phyloP scores from a whole-genome alignment of 2,329 filamentous ascomycete genomes.

The Didymella sp. region DNA sequence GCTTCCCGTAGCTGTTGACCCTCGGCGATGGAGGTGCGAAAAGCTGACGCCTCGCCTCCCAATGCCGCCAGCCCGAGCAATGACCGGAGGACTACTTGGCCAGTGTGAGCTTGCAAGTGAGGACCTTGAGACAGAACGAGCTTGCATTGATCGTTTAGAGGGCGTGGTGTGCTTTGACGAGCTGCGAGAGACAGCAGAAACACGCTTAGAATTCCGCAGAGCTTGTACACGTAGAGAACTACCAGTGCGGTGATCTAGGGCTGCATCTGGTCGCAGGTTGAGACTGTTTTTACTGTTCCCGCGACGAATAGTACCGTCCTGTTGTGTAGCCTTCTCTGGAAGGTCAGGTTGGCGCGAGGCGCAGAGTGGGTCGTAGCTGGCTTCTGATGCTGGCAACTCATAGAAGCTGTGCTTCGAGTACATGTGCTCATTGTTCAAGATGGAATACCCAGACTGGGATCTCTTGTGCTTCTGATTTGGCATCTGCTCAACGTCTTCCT shows the following conservation, averaged over 20 bases:
- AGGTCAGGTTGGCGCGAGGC: conserved; percentile 65
- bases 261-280: conserved; percentile 46
- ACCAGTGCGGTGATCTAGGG: conserved; percentile 50
- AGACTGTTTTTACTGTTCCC: conserved; percentile 45
- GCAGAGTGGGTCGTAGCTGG: conserved; percentile 86
- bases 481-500: conserved; percentile 44
- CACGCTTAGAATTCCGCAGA: conserved; percentile 41
- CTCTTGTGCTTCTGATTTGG: conserved; percentile 50
- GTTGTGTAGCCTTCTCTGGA: conserved; percentile 60
- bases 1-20: conserved; percentile 52
- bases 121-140: conserved; percentile 45
- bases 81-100: conserved; percentile 57
- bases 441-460: conserved; percentile 63
- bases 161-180: conserved; percentile 45
- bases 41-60: conserved; percentile 70
- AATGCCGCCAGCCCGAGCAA: conserved; percentile 58
- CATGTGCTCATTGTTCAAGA: conserved; percentile 62
- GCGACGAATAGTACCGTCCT: conserved; percentile 73
- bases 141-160: conserved; percentile 34
- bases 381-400: conserved; percentile 57
- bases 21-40: conserved; percentile 58
- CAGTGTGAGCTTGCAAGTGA: conserved; percentile 57
- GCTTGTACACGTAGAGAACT: conserved; percentile 54
- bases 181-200: conserved; percentile 42
- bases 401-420: conserved; percentile 58